These are phyloP conservation scores for Naganishia sp. DNA, from an alignment of 1,284 basidiomycete genomes.

Conservation along the genomic window DNA sequence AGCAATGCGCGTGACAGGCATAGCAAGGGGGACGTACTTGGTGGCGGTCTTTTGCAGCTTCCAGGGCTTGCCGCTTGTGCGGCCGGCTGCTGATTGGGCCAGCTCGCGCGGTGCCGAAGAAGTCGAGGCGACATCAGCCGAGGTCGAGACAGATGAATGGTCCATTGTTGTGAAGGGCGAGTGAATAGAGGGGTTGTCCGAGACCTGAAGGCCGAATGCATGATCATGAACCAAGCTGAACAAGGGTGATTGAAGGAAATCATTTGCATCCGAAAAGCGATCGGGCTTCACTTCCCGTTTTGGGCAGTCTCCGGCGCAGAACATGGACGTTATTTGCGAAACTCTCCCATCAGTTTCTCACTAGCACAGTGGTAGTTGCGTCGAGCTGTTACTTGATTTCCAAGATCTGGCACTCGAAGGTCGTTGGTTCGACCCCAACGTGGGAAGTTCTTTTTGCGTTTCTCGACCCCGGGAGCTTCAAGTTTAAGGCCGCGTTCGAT, in stretches of 20 bases:
- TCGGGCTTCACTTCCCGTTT: neutral
- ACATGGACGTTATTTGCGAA: too few relatives aligned
- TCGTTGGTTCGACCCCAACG: conserved; percentile 29
- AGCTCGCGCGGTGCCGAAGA: conserved; percentile 18
- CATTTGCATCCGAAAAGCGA: conserved; percentile 5
- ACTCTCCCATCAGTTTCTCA: conserved; percentile 1
- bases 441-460: conserved; percentile 24
- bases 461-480: too few relatives aligned
- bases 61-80: conserved; percentile 50
- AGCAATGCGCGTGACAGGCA: neutral
- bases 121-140: neutral
- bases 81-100: conserved; percentile 44
- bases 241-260: neutral
- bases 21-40: conserved; percentile 29
- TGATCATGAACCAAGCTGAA: neutral
- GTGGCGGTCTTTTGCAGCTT: conserved; percentile 49
- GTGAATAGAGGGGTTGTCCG: too few relatives aligned
- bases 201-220: neutral
- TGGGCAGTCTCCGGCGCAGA: too few relatives aligned
- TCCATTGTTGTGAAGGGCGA: too few relatives aligned
- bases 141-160: too few relatives aligned
- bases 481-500: too few relatives aligned
- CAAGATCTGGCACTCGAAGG: conserved; percentile 6
- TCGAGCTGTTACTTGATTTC: conserved; percentile 17
- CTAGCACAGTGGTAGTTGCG: conserved; percentile 28